Base-by-base conservation (phyloP, 1,284 basidiomycete species). In the Cryptococcus wingfieldii region DNA sequence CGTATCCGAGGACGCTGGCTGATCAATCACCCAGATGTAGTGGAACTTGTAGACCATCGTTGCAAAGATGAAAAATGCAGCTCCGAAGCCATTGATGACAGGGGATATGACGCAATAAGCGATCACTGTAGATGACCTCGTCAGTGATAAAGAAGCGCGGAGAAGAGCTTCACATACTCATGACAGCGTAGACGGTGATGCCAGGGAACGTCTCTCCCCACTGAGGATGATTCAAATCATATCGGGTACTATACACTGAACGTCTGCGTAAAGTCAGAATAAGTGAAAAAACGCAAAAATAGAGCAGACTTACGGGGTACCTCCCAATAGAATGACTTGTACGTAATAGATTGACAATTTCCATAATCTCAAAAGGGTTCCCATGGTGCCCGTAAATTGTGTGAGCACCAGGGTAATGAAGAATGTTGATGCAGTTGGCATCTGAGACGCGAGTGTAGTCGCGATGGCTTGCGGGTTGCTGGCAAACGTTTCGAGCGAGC, bases 91-190 rank as follows among this genome's bases (percentile, higher is more conserved):
- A 68, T 91, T 94, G 78, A 97, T 89, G 69, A 98, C 83, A 0
- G 95, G 95, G 2, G 91, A 87, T 64, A 98, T 95, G 72, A 96
- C 83, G 50, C 86, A 87, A 79, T 98, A 98, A 3, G 84, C 85
- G 60, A 85, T 80, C 46, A 79, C 80, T 67, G 82, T 1, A 37
- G 37, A 86, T 71, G 84, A n/a, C 50, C 38, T 41, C 23, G 44
- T 7, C 28, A 50, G 47, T 12, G 18, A 16, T 5, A 25, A 4
- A 3, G 1, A 16, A 25, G 37, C 13, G n/a, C n/a, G n/a, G 2
- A 25, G 12, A 7, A 51, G 37, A 28, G 25, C 23, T 14, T 23
- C 34, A 81, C 86, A 65, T 57, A 88, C 88, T 82, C 72, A 92
- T 89, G 46, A 89, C 86, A 38, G 83, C 81, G 48, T 93, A 77